Evolutionary conservation across 2,329 filamentous ascomycete species (phyloP).

Genomic region (Epichloe hybrida): DNA sequence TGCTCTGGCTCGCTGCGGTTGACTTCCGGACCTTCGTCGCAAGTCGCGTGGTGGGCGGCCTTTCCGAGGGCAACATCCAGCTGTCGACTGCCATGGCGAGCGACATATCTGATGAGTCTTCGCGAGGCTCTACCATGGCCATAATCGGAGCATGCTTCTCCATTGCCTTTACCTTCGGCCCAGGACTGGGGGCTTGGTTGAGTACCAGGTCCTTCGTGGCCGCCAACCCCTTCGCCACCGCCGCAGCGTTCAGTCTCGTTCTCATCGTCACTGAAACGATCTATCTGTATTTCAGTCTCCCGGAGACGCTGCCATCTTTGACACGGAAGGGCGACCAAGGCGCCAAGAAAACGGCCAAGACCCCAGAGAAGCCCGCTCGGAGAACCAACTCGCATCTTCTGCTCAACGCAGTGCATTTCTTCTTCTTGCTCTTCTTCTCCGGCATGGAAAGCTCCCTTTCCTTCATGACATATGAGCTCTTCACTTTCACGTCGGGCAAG

Average conservation of each 20-base stretch:
- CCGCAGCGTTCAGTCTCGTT: conserved; percentile 73
- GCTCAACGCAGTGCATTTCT: conserved; percentile 75
- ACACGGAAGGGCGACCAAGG: conserved; percentile 19
- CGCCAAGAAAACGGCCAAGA: conserved; percentile 13
- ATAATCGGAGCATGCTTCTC: conserved; percentile 94
- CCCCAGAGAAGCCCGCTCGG: conserved; percentile 17
- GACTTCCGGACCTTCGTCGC: conserved; percentile 94
- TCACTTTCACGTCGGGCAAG: conserved; percentile 63
- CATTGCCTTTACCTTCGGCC: conserved; percentile 92
- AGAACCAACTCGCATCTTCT: conserved; percentile 73
- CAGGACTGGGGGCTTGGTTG: conserved; percentile 77
- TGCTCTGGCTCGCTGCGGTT: conserved; percentile 84
- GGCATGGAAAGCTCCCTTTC: conserved; percentile 96
- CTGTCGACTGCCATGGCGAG: conserved; percentile 92
- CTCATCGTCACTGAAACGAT: conserved; percentile 77
- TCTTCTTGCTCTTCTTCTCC: conserved; percentile 92
- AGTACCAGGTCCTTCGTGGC: conserved; percentile 64
- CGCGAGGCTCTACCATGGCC: conserved; percentile 85
- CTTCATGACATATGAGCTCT: conserved; percentile 94
- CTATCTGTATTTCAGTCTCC: conserved; percentile 73
- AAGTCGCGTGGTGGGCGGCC: conserved; percentile 79
- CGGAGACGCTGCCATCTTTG: conserved; percentile 67
- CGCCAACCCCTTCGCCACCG: conserved; percentile 86
- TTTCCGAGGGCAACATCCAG: conserved; percentile 96
- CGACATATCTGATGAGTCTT: conserved; percentile 78